phyloP scores from a whole-genome alignment of 805 yeast genomes.

The Sugiyamaella chiloensis region DNA sequence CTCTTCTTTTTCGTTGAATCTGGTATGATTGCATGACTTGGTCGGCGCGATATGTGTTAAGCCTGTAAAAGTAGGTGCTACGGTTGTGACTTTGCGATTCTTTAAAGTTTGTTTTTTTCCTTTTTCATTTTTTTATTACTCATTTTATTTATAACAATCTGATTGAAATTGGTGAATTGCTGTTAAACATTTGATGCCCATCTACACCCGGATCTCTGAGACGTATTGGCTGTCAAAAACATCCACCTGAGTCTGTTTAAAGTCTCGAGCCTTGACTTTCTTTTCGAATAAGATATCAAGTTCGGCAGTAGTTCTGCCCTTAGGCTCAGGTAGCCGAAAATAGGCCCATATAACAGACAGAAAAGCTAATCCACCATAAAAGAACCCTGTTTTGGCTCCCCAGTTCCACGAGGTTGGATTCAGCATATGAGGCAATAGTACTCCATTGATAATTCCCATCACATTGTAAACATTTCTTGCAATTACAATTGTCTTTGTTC shows the following conservation, averaged over 20 bases:
- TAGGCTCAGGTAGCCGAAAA: constrained; percentile 58
- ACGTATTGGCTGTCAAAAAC: constrained; percentile 8
- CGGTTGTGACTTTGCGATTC: no score
- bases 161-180: no score
- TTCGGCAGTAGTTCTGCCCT: constrained; percentile 56
- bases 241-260: constrained; percentile 22
- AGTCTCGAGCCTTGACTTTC: constrained; percentile 31
- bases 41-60: no score
- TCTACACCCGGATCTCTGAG: no score
- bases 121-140: no score
- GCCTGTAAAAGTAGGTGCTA: no score
- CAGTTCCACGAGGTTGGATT: constrained; percentile 43
- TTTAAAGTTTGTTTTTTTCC: no score
- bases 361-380: constrained; percentile 41
- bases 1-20: no score
- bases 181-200: no score
- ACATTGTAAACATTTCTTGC: constrained; percentile 36
- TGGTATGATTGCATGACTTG: no score
- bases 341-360: constrained; percentile 42
- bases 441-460: constrained; percentile 19
- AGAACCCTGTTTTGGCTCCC: constrained; percentile 48
- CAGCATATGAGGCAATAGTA: constrained; percentile 44
- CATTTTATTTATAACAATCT: no score
- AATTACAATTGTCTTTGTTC: constrained; percentile 43
- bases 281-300: constrained; percentile 50